Evolutionary conservation across 805 yeast species (phyloP), one percentile per base, ranked within the genome.

Genomic region (Ogataea neopini): DNA sequence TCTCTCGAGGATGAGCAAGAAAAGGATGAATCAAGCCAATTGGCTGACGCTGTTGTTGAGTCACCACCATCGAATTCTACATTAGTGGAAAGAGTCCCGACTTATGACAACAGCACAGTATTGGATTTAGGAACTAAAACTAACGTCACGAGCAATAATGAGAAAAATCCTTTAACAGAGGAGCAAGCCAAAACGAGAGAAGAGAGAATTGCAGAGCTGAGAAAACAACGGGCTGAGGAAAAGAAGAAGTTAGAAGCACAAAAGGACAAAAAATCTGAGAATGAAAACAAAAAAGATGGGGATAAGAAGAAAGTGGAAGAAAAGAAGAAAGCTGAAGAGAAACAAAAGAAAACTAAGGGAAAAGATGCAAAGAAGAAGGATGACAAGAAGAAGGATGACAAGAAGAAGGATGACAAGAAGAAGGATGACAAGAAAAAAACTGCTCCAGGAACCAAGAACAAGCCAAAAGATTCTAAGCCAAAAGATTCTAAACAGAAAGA

Each of bases 221-320:
- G 19, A 23, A 25, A 29, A 13, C 20, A 44, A 37, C 34, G 38
- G 19, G 37, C 43, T 10, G 38, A 47, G 42, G 50, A 50, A 20
- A 41, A 32, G 30, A 32, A 29, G 41, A 25, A 48, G 25, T 19
- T 13, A 11, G 23, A 33, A 19, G 17, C 25, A 6, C 45, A 38
- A 19, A 17, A 43, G 23, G 47, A 42, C 10, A 17, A 44, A 41
- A 18, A 34, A 15, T 40, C 22, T 9, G 32, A 46, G 29, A 22
- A 33, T 23, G 34, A 19, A 10, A 40, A 41, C 20, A 47, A 47
- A 25, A 18, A 34, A 11, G 45, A 25, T 8, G 37, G 40, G 22
- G 29, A 43, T 20, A 42, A 34, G 13, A 40, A 25, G 39, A 17
- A 22, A 8, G 25, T 19, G 14, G 33, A 19, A 4, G 20, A 11